Conservation (phyloP, 257 asterid species). For the Orobanche coerulescens region DNA sequence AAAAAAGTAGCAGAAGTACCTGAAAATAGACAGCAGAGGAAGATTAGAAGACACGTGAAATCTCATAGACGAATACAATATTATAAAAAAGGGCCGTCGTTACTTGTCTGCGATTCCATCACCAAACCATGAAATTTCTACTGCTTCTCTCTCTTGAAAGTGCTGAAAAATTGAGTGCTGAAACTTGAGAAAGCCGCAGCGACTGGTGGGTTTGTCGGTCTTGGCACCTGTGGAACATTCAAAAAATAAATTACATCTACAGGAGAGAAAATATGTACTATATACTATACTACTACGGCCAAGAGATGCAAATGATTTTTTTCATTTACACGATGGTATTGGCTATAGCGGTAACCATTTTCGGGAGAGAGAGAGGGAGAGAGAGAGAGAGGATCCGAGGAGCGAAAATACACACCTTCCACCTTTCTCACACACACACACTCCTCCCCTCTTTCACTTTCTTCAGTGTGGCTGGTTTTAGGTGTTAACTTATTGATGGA, state of each 20-base stretch:
- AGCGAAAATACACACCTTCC: constrained; percentile 27
- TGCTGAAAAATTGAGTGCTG: constrained; percentile 18
- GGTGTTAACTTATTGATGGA: background rate
- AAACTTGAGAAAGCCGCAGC: constrained; percentile 61
- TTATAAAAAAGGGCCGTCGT: no score
- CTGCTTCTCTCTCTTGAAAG: constrained; percentile 30
- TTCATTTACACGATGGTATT: constrained; percentile 21
- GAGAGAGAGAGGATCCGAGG: constrained; percentile 13
- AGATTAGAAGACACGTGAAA: no score
- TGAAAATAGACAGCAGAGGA: no score
- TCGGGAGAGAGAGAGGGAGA: constrained; percentile 13
- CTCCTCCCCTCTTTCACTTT: constrained; percentile 21
- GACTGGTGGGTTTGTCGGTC: constrained; percentile 46
- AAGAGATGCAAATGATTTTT: background rate
- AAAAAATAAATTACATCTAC: constrained; percentile 21
- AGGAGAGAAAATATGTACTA: constrained; percentile 5
- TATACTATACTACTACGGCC: background rate
- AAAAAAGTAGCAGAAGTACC: no score
- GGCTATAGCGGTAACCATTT: constrained; percentile 25
- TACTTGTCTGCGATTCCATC: no score
- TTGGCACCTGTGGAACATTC: constrained; percentile 33
- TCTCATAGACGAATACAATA: no score
- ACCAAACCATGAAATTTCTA: constrained; percentile 19
- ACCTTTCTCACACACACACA: constrained; percentile 24
- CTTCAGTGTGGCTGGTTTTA: constrained; percentile 14